Evolutionary conservation across 331 rosid genomes (phyloP).

Genomic region (Pyracantha coccinea): DNA sequence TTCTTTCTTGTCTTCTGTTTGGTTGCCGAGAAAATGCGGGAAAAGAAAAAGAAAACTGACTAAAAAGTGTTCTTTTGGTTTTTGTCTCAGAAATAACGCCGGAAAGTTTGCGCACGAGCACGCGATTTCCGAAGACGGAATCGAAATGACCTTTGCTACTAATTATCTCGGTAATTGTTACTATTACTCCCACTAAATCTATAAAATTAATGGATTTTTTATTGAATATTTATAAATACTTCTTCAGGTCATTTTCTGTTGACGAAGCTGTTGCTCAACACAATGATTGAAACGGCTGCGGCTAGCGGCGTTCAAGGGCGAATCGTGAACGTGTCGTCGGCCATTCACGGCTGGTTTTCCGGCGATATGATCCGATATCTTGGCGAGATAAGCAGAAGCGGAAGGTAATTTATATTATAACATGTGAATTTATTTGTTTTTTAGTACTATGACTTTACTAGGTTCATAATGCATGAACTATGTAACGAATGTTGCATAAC

Average conservation of each 20-base stretch:
- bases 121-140: constrained; percentile 78
- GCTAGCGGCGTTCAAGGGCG: constrained; percentile 60
- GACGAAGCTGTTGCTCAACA: constrained; percentile 56
- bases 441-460: not conserved
- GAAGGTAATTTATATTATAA: constrained; percentile 24
- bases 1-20: not conserved
- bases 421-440: not conserved
- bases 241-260: constrained; percentile 77
- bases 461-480: not conserved
- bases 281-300: constrained; percentile 63
- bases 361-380: constrained; percentile 61
- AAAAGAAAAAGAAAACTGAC: not conserved
- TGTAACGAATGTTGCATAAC: too few relatives aligned
- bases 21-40: constrained; percentile 3
- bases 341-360: constrained; percentile 78
- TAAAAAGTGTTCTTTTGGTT: not conserved
- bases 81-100: constrained; percentile 63
- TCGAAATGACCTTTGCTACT: constrained; percentile 91
- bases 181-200: not conserved
- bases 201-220: not conserved
- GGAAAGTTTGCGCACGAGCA: constrained; percentile 77
- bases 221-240: not conserved
- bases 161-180: constrained; percentile 55
- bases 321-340: constrained; percentile 83
- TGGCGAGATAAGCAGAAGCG: constrained; percentile 43